A percentile compares a stretch with the other conserved stretches of the same genome.
These are phyloP conservation scores for Pascua guehoae DNA, from an alignment of 1,284 basidiomycete genomes.

Conservation along the genomic window DNA sequence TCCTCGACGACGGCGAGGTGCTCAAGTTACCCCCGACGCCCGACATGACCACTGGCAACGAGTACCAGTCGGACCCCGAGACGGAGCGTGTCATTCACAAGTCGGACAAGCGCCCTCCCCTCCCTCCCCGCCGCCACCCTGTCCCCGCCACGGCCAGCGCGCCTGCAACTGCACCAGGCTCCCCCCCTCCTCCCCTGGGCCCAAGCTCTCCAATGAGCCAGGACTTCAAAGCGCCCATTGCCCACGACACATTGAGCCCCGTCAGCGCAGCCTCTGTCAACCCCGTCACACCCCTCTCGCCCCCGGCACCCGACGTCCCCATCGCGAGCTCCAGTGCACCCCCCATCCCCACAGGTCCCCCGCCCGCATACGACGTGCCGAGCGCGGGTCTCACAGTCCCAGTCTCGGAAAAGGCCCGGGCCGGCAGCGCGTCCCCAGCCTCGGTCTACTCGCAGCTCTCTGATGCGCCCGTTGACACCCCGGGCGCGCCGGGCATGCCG, in stretches of 20 bases:
- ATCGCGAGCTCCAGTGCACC: background rate
- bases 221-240: too few species aligned
- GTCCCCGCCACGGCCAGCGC: background rate
- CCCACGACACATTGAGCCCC: too few species aligned
- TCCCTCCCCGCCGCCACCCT: slow-evolving; percentile 20
- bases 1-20: slow-evolving; percentile 47
- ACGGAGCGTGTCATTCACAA: slow-evolving; percentile 29
- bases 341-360: background rate
- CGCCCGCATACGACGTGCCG: slow-evolving; percentile 2
- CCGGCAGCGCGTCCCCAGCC: too few species aligned
- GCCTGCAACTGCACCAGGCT: background rate
- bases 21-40: slow-evolving; percentile 53
- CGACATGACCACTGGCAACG: slow-evolving; percentile 40
- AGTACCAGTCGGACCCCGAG: slow-evolving; percentile 41
- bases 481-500: too few species aligned
- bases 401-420: too few species aligned
- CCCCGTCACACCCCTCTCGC: background rate
- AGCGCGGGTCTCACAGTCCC: background rate
- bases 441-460: too few species aligned
- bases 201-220: too few species aligned
- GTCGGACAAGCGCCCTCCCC: slow-evolving; percentile 27
- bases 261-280: too few species aligned
- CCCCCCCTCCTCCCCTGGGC: too few species aligned
- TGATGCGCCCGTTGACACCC: too few species aligned
- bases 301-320: background rate